These are phyloP conservation scores for Luvunga scandens DNA, from an alignment of 345 rosid genomes.

Conservation along the genomic window DNA sequence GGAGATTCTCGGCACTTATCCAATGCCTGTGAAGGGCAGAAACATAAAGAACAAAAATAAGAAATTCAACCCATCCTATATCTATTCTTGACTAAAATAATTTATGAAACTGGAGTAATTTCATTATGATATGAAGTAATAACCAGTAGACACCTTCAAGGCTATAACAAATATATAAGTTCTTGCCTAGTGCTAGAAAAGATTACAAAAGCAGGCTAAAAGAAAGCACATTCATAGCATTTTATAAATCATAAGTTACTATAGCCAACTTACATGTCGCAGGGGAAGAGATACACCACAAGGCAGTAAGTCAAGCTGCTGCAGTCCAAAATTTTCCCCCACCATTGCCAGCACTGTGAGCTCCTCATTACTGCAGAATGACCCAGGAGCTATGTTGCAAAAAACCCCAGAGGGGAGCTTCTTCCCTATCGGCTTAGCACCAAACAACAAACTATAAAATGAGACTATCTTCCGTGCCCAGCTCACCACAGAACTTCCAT, in stretches of 20 bases:
- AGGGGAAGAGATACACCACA: slow-evolving; percentile 89
- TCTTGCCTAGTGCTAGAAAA: neutral
- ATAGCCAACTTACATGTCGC: slow-evolving; percentile 77
- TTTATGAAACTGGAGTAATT: neutral
- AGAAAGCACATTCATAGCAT: neutral
- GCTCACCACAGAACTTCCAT: slow-evolving; percentile 67
- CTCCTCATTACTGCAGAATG: slow-evolving; percentile 70
- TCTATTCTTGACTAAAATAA: neutral
- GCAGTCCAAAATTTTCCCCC: slow-evolving; percentile 92
- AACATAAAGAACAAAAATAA: slow-evolving; percentile 7
- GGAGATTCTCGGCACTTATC: slow-evolving; percentile 93
- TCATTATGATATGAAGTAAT: neutral
- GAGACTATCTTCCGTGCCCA: slow-evolving; percentile 81
- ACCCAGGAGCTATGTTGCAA: slow-evolving; percentile 79
- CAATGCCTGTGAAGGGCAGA: slow-evolving; percentile 58
- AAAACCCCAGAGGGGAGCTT: slow-evolving; percentile 72
- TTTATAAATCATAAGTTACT: neutral
- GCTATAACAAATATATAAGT: neutral
- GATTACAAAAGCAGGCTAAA: neutral
- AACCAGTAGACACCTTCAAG: neutral
- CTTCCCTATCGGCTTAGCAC: slow-evolving; percentile 62
- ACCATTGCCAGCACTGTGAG: slow-evolving; percentile 88
- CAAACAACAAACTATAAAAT: slow-evolving; percentile 78
- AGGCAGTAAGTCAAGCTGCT: slow-evolving; percentile 81
- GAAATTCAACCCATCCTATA: slow-evolving; percentile 4